These are phyloP conservation scores for Phytophthora cactorum DNA, from an alignment of 352 stramenopile species.

Conservation along the genomic window DNA sequence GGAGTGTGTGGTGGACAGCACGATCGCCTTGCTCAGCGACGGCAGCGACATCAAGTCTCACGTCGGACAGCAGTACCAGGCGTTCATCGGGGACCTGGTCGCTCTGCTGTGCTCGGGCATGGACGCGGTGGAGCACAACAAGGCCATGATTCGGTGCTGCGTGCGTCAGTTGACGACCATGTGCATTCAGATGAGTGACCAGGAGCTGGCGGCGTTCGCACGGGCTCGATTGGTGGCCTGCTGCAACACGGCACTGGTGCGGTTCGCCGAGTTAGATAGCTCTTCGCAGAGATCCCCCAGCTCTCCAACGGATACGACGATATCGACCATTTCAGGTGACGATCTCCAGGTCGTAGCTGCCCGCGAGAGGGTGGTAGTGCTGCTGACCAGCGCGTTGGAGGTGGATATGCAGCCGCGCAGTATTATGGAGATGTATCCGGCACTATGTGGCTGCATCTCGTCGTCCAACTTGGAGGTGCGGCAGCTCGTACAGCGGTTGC, in stretches of 20 bases:
- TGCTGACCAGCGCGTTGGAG: slow-evolving; percentile 65
- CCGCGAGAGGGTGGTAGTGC: slow-evolving; percentile 69
- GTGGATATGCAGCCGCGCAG: slow-evolving; percentile 58
- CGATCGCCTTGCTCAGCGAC: slow-evolving; percentile 59
- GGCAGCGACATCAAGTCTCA: slow-evolving; percentile 37
- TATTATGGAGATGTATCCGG: slow-evolving; percentile 77
- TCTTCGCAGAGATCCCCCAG: slow-evolving; percentile 2
- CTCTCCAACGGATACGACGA: slow-evolving; percentile 5
- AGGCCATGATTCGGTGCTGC: slow-evolving; percentile 69
- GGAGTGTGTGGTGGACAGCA: slow-evolving; percentile 77
- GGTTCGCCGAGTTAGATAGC: slow-evolving; percentile 55
- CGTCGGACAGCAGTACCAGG: slow-evolving; percentile 38
- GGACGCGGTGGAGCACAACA: slow-evolving; percentile 60
- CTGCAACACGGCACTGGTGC: slow-evolving; percentile 55
- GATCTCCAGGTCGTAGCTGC: slow-evolving; percentile 38
- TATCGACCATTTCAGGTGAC: slow-evolving; percentile 4
- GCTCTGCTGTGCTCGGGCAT: slow-evolving; percentile 66
- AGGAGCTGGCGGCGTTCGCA: slow-evolving; percentile 50
- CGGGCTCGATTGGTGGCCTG: slow-evolving; percentile 66
- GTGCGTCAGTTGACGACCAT: slow-evolving; percentile 81
- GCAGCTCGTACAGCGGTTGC: slow-evolving; percentile 65
- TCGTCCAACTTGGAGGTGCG: slow-evolving; percentile 71
- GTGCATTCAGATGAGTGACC: slow-evolving; percentile 66
- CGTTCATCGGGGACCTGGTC: slow-evolving; percentile 65
- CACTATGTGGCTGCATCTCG: slow-evolving; percentile 82